Evolutionary conservation across 2,329 filamentous ascomycete species (phyloP).

Genomic region (Tolypocladium inflatum): DNA sequence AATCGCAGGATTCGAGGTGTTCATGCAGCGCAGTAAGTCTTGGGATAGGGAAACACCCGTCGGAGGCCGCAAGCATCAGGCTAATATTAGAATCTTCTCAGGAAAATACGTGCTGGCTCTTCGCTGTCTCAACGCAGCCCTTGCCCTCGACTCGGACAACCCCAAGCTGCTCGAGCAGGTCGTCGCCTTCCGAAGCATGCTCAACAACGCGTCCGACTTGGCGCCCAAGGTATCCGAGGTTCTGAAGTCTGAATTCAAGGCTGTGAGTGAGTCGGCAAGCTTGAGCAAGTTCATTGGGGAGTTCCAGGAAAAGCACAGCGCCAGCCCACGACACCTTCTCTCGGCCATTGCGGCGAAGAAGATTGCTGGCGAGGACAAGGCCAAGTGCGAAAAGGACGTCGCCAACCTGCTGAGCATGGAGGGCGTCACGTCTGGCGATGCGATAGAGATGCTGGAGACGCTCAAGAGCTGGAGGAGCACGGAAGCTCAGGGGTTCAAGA

Average conservation of each 20-base stretch:
- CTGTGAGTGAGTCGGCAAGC: slow-evolving; percentile 46
- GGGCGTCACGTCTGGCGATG: slow-evolving; percentile 44
- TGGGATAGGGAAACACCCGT: too few relatives aligned
- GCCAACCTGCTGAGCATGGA: slow-evolving; percentile 44
- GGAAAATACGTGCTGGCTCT: slow-evolving; percentile 84
- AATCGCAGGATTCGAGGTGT: slow-evolving; percentile 81
- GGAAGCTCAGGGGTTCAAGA: slow-evolving; percentile 37
- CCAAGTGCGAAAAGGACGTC: slow-evolving; percentile 53
- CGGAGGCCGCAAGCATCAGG: background rate
- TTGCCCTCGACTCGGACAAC: slow-evolving; percentile 58
- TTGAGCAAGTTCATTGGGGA: slow-evolving; percentile 57
- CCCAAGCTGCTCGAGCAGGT: slow-evolving; percentile 68
- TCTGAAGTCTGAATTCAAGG: slow-evolving; percentile 58
- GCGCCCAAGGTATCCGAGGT: slow-evolving; percentile 57
- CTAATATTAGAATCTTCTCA: slow-evolving; percentile 25
- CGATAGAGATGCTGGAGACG: slow-evolving; percentile 32
- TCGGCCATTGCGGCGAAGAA: slow-evolving; percentile 52
- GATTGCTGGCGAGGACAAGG: slow-evolving; percentile 47
- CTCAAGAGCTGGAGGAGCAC: slow-evolving; percentile 40
- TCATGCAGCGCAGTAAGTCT: slow-evolving; percentile 67
- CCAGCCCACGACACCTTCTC: slow-evolving; percentile 53
- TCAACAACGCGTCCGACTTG: slow-evolving; percentile 48
- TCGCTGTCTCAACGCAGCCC: slow-evolving; percentile 70
- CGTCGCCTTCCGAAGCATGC: slow-evolving; percentile 55
- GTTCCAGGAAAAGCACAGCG: slow-evolving; percentile 52